Evolutionary conservation across 2,329 filamentous ascomycete genomes (phyloP), one percentile per base, ranked within the genome.

Genomic region (Trichoderma oligosporum): DNA sequence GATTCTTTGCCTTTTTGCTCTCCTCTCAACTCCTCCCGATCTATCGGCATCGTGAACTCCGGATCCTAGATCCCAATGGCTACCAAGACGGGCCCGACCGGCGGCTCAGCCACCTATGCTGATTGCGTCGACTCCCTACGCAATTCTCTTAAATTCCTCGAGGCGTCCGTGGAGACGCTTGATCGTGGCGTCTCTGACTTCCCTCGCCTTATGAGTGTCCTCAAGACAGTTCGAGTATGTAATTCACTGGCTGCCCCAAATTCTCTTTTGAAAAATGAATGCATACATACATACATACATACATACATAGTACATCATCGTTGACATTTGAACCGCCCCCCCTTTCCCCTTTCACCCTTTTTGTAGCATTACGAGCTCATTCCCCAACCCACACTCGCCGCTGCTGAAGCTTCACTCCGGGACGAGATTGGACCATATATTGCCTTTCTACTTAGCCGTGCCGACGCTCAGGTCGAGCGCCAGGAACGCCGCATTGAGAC

Each of bases 401-500:
- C 87, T 61, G 92, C 92, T 29, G 92, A 97, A 73, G 80, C 89
- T 63, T 86, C 90, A 4, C 83, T 97, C 16, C 87, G 91, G 65
- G 88, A 90, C 66, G 91, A 96, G 70, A 94, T 96, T 64, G 86
- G 87, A n/a, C 92, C 92, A 7, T 91, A 91, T 71, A 88, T 96
- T 62, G 78, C 86, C 27, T 82, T 85, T 58, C 83, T 97, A 2
- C 84, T 97, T 51, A 82, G 85, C 61, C 86, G 91, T 63, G 90
- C 91, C n/a, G 86, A 91, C 63, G 85, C 86, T 61, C 87, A 96
- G 67, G 82, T 95, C 36, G 89, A 92, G 65, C 89, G 90, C 58
- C 84, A 93, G 39, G 88, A 88, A 52, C 84, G 91, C 6, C 87
- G 90, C 62, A 89, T 96, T 70, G 86, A 95, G 68, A 86, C 86